Base-by-base conservation (phyloP, 768 basidiomycete genomes). In the Amanita molliuscula region DNA sequence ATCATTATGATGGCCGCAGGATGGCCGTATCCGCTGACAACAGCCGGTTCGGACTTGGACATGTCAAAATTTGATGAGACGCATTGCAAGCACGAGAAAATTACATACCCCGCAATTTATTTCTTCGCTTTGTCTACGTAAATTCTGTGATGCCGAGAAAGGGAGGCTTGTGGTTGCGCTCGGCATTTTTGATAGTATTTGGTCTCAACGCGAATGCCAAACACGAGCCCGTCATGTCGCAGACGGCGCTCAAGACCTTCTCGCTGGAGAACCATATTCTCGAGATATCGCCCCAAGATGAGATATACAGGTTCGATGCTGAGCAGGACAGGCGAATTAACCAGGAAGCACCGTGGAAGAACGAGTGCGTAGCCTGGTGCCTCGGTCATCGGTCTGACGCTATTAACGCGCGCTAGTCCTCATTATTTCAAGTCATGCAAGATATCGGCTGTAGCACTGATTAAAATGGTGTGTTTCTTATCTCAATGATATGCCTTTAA, bases 361-460 rank as follows among this genome's bases (percentile, higher is more conserved):
- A 80, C 59, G 95, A 98, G 93, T 94, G 55, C 61, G 78, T 72
- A 23, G 36, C 50, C 34, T 46, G 37, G 50, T 45, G 16, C 9
- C 6, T 21, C 48, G 47, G 53, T 53, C 48, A 26, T 44, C 20
- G 29, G 21, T 25, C 34, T 16, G 7, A 16, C 11, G 10, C 11
- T 4, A 15, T 26, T 37, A 16, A 40, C 7, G 13, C 6, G 37
- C 34, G 43, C 49, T 26, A 90, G 88, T 55, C 83, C 84, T 0
- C 81, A 86, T 57, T 83, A 82, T 68, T 88, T 88, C 68, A 91
- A 84, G 62, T 75, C 79, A 65, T 99, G 87, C 67, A 94, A 90
- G 70, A 98, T 99, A 58, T 95, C 92, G 0, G 91, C 91, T 0
- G 81, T 97, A 23, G 92, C 95, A 10, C 67, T 99, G 47, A 90